Evolutionary conservation across 192 early-diverging fungal genomes (phyloP).

Genomic region (Rhizoclosmatium globosum): DNA sequence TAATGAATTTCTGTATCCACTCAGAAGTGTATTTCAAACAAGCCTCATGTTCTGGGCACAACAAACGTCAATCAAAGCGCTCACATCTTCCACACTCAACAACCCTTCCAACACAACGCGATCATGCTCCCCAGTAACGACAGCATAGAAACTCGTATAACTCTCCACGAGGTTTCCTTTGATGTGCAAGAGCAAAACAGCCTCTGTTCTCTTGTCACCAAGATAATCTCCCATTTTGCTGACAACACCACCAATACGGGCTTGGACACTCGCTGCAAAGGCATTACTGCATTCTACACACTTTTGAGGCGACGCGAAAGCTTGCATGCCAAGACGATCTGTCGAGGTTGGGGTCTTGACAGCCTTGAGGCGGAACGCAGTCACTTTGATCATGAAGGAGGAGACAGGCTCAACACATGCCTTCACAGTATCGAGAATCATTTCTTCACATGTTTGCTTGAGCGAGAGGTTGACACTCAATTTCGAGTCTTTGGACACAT

Average conservation of each 20-base stretch:
- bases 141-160: conserved; percentile 44
- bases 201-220: conserved; percentile 79
- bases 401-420: conserved; percentile 69
- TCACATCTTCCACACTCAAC: conserved; percentile 42
- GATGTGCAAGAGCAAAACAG: conserved; percentile 74
- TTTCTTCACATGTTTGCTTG: conserved; percentile 78
- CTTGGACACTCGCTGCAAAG: conserved; percentile 64
- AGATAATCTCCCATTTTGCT: conserved; percentile 73
- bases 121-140: conserved; percentile 46
- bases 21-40: background rate
- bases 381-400: conserved; percentile 74
- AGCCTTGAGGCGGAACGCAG: conserved; percentile 60
- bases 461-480: conserved; percentile 67
- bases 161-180: conserved; percentile 57
- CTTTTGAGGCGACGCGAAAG: conserved; percentile 31
- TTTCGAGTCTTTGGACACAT: conserved; percentile 41
- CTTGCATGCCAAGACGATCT: conserved; percentile 24
- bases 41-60: conserved; percentile 17
- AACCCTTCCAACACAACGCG: conserved; percentile 38
- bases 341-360: background rate
- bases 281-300: conserved; percentile 48
- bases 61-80: conserved; percentile 36
- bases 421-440: conserved; percentile 75
- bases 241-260: conserved; percentile 60
- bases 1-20: too few species aligned